Evolutionary conservation across 164 flowering plant species (phyloP), one percentile per base, ranked within the genome.

Genomic region (Sextonia rubra): DNA sequence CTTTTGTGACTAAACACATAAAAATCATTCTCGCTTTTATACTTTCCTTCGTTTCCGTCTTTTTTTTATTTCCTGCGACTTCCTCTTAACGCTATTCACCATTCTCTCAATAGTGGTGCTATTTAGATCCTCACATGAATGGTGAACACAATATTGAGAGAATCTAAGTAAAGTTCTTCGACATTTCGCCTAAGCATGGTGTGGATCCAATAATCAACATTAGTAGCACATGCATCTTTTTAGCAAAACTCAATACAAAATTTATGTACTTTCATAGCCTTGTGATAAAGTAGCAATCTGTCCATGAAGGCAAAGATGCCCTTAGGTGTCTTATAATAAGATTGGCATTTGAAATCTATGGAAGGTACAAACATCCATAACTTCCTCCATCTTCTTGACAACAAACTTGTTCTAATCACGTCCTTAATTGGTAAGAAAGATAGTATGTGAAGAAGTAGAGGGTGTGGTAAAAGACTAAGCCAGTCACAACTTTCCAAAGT

Each of bases 331-430:
- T 3, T 26, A 23, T 62, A 12, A 25, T 24, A 62, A 9, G 24
- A 22, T 17, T 2, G 22, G n/a, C 14, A 62, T 22, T 22, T 62
- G 65, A 62, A 62, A 62, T 62, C 65, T 26, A 62, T 11, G 17
- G 15, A 12, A 62, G 65, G 24, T 2, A 62, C 26, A 15, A 12
- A 62, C 26, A 26, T 62, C 65, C 65, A 62, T 62, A 62, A 22
- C 12, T 25, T 7, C 25, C 65, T 62, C 65, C 65, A 62, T 62
- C 65, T 62, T 25, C 65, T 62, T 26, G 65, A 62, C 65, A 62
- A 62, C 4, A 62, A 62, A 26, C 65, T 62, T 62, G 65, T 25
- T 26, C 12, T 25, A 62, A 62, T 15, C 32, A 62, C 32, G 3
- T 62, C 29, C 29, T 62, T 29, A 24, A 62, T 62, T 14, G 22